Evolutionary conservation across 2,329 filamentous ascomycete species (phyloP), one percentile per base, ranked within the genome.

Genomic region (Penicillium psychrosexuale): DNA sequence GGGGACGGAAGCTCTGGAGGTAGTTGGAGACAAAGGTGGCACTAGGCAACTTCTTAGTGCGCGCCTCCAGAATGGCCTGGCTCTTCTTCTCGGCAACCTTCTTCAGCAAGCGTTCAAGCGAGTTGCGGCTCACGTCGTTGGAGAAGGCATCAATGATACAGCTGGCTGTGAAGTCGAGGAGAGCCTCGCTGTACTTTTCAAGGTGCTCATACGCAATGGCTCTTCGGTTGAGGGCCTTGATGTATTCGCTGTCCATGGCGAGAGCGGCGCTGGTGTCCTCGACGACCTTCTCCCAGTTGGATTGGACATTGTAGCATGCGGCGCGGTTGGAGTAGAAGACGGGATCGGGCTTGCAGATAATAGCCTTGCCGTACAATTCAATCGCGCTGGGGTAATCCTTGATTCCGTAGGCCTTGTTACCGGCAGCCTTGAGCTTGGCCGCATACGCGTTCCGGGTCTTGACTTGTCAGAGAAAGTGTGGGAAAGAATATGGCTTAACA

Each of bases 311-410:
- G 80, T 91, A 95, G 82, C 94, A 99, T 51, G 94, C 94, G 55
- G 94, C 94, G 66, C 94, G 89, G 82, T 99, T 99, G 61, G 94
- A 97, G 83, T 95, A 99, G 82, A 94, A 99, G 73, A 99, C 92
- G 31, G 94, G 91, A 70, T 99, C 94, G 55, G 92, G 88, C 79
- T 94, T 96, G 87, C 94, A 97, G 48, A 97, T 80, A 67, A 99
- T 96, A 47, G 94, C 94, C 78, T 96, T 90, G 63, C 90, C 90
- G 78, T 99, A 99, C 34, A 99, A 85, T 5, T 92, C 89, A 71
- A 99, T 99, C 64, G 94, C 94, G 67, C 85, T 86, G 76, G 91
- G 88, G 78, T 97, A 97, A 69, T 96, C 89, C 78, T 97, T 97
- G 64, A 87, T 86, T 58, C 91, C 91, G 69, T 97, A 99, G 8